Conservation (phyloP, 371 early-diverging fungal genomes). For the Basidiobolus meristosporus region DNA sequence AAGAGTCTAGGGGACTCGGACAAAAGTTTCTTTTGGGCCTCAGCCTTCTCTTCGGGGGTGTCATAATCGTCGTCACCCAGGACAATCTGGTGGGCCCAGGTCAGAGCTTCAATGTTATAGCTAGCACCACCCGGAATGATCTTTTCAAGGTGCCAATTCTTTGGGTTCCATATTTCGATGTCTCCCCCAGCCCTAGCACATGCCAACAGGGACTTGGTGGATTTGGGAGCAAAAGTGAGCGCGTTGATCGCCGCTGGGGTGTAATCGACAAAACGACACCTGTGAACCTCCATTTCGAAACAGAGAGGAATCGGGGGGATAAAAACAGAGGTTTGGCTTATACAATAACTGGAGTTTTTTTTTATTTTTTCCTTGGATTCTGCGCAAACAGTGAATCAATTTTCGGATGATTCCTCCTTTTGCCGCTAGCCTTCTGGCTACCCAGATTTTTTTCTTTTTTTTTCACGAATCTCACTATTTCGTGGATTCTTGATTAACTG, state of each 20-base stretch:
- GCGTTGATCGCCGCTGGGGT: constrained; percentile 70
- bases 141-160: constrained; percentile 14
- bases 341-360: too few relatives aligned
- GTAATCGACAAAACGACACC: constrained; percentile 81
- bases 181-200: constrained; percentile 82
- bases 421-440: too few relatives aligned
- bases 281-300: constrained; percentile 52
- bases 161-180: constrained; percentile 80
- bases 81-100: constrained; percentile 63
- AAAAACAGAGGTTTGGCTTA: too few relatives aligned
- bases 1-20: constrained; percentile 60
- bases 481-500: too few relatives aligned
- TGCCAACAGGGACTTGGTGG: constrained; percentile 36
- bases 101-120: constrained; percentile 57
- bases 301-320: too few relatives aligned
- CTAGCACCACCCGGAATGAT: constrained; percentile 61
- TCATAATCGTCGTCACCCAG: constrained; percentile 36
- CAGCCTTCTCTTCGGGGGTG: constrained; percentile 13
- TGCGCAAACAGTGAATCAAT: too few relatives aligned
- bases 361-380: too few relatives aligned
- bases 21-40: constrained; percentile 24
- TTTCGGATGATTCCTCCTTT: too few relatives aligned
- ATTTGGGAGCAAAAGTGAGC: constrained; percentile 57
- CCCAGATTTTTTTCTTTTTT: too few relatives aligned
- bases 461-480: too few relatives aligned